Evolutionary conservation across 2,329 filamentous ascomycete genomes (phyloP), one percentile per base, ranked within the genome.

Genomic region (Penicillium verrucosum): DNA sequence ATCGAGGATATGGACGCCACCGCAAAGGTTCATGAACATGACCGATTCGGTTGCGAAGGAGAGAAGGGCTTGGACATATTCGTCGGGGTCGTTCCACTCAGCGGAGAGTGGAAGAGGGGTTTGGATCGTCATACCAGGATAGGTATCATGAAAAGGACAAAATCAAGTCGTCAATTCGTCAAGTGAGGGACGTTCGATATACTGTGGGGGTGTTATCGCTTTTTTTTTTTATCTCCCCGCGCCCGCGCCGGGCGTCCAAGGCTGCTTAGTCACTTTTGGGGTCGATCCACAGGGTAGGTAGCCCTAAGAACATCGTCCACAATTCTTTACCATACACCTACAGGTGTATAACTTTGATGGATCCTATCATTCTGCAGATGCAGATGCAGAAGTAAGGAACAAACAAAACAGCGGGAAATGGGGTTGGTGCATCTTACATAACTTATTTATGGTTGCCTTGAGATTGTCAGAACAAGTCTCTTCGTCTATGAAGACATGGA

Each of bases 1-100:
- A 73, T 97, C 94, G 54, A 97, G 82, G 61, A 97, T 92, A 70
- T 99, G 93, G 0, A 97, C 90, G 14, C 92, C 92, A 49, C 93
- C 93, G 70, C 92, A 96, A 16, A 97, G 81, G 25, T 89, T 90
- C 62, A 90, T 88, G 65, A 97, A 91, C 2, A 91, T 80, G 52
- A 87, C 83, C 44, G 88, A 89, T 3, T 85, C 85, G 8, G 86
- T 85, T 3, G 86, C 84, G 68, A 97, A 96, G 16, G 85, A 73
- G 25, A 97, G 80, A 16, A 97, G 83, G 29, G 86, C 86, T 25
- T 89, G 81, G 49, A 96, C 82, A 73, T 96, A 97, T 55, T 85
- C 83, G 46, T 96, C 89, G 11, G 85, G 77, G 45, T 84, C 85
- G 27, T 78, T 71, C 78, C 93, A 97, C 66, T 85, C 83, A 51